A percentile compares a stretch with the other conserved stretches of the same genome.
phyloP scores from a whole-genome alignment of 2,329 filamentous ascomycete species.

The Fragosphaeria purpurea region DNA sequence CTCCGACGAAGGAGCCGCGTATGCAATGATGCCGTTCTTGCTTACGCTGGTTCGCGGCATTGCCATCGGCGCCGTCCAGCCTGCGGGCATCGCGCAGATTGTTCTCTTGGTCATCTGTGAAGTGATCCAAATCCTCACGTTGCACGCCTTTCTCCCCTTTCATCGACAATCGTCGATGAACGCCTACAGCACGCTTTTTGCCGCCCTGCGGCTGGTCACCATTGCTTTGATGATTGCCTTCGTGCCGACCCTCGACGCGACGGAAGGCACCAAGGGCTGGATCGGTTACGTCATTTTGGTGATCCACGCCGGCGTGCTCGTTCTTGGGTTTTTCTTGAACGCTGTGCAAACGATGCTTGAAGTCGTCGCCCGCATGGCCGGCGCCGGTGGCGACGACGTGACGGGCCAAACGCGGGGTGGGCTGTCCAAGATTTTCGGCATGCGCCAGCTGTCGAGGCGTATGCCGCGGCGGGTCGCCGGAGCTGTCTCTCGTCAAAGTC shows the following conservation, averaged over 20 bases:
- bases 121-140: slow-evolving; percentile 75
- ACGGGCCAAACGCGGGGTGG: slow-evolving; percentile 67
- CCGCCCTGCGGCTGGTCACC: slow-evolving; percentile 63
- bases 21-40: slow-evolving; percentile 76
- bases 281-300: slow-evolving; percentile 86
- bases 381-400: slow-evolving; percentile 67
- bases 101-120: slow-evolving; percentile 90
- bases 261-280: slow-evolving; percentile 78
- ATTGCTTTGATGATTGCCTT: slow-evolving; percentile 74
- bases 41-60: slow-evolving; percentile 80
- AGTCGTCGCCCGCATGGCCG: slow-evolving; percentile 70
- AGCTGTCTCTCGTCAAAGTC: slow-evolving; percentile 63
- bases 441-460: slow-evolving; percentile 75
- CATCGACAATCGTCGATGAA: slow-evolving; percentile 94
- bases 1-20: slow-evolving; percentile 83
- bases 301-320: slow-evolving; percentile 72
- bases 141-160: slow-evolving; percentile 86
- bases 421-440: slow-evolving; percentile 81
- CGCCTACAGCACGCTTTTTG: slow-evolving; percentile 81
- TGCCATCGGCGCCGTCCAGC: slow-evolving; percentile 84
- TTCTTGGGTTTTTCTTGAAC: slow-evolving; percentile 90
- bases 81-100: slow-evolving; percentile 85
- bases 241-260: slow-evolving; percentile 69
- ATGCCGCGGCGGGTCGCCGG: slow-evolving; percentile 45
- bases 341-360: slow-evolving; percentile 85